Evolutionary conservation across 805 yeast species (phyloP), one percentile per base, ranked within the genome.

Genomic region (Zygoascus ofunaensis): DNA sequence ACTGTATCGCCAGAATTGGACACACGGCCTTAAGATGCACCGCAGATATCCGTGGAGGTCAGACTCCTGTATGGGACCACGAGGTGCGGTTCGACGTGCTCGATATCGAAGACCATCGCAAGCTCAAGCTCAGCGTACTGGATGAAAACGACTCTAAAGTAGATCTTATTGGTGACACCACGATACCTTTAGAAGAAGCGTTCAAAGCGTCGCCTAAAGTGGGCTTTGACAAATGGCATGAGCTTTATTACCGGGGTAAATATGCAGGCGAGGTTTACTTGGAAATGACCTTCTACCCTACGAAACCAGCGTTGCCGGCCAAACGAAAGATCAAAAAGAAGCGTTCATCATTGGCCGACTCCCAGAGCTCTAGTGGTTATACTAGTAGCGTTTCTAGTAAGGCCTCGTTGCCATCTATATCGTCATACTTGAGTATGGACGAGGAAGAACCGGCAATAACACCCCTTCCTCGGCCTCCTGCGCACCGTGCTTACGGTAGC

Each of bases 261-360:
- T 77, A 81, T 44, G 95, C 96, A 1, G 98, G 98, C 1, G 84
- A 77, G 61, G 77, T 92, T 1, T 90, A 79, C 61, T 65, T 92
- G 44, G 97, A 92, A 56, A 80, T 92, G 82, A 87, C 97, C 0
- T 92, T 86, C 58, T 86, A 85, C 58, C 92, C 95, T 1, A 59
- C 69, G 1, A 57, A 49, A 38, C 51, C 56, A 21, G 42, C 41
- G 19, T 42, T 52, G 18, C 55, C 56, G 17, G 49, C 53, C 4
- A 53, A 52, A 45, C 45, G 42, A 28, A 37, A 39, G 22, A 19
- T 21, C 23, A 30, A 32, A 12, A 41, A 28, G 42, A 23, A n/a
- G 4, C 5, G 12, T 2, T 20, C 35, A 4, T 3, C 28, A 15
- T n/a, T n/a, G n/a, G n/a, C n/a, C n/a, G n/a, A n/a, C n/a, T n/a